Conservation (phyloP, 441 rosid species). For the Pelargonium australe region DNA sequence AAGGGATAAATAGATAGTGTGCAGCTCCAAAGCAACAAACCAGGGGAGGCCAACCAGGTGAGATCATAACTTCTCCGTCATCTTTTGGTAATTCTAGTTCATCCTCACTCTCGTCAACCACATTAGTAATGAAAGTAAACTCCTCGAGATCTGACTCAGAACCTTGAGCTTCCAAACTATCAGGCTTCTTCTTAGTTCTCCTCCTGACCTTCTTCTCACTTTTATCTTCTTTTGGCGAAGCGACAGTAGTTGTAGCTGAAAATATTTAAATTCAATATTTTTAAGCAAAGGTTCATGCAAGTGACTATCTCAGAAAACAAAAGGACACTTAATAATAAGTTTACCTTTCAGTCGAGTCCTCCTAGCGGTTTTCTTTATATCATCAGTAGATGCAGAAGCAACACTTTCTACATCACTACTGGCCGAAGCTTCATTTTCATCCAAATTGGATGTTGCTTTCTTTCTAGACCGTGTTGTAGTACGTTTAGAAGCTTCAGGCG, state of each 20-base stretch:
- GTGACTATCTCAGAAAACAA: not conserved
- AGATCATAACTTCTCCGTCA: constrained; percentile 60
- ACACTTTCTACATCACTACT: constrained; percentile 32
- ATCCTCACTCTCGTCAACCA: constrained; percentile 48
- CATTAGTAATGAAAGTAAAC: constrained; percentile 23
- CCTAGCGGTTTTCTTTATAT: constrained; percentile 23
- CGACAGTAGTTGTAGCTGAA: constrained; percentile 35
- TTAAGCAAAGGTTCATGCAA: constrained; percentile 7
- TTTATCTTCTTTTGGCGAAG: constrained; percentile 38
- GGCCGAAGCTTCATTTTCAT: constrained; percentile 30
- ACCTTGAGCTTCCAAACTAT: constrained; percentile 28
- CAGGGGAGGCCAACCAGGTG: constrained; percentile 91
- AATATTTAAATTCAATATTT: constrained; percentile 14
- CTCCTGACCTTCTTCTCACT: constrained; percentile 50
- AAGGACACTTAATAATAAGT: not conserved
- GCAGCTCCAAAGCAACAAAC: constrained; percentile 95
- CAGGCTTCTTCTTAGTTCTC: constrained; percentile 35
- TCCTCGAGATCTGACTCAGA: constrained; percentile 48
- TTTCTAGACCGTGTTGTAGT: constrained; percentile 45
- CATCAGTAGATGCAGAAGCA: constrained; percentile 20
- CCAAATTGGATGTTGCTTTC: constrained; percentile 39
- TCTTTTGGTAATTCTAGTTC: constrained; percentile 54
- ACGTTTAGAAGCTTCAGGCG: constrained; percentile 36
- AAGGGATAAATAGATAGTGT: constrained; percentile 80
- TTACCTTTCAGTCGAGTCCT: constrained; percentile 48